Percentiles rank a stretch among this genome's conserved stretches.
Evolutionary conservation across 1,284 basidiomycete species (phyloP).

Genomic region (Ganoderma meredithae): DNA sequence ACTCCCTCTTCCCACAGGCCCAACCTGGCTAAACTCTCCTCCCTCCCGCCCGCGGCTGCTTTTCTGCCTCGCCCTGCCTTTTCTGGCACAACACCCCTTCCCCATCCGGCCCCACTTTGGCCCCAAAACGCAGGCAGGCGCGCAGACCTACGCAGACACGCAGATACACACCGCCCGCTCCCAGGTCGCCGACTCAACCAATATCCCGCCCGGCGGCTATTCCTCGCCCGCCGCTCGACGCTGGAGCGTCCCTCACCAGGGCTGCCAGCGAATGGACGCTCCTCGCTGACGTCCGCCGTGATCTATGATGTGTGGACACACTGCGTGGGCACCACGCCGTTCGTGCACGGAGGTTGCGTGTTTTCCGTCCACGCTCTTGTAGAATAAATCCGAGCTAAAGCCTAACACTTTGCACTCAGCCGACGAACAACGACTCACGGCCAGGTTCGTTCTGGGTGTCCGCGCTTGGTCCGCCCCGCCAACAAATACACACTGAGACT

Average conservation of each 20-base stretch:
- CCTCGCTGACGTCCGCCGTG: conserved; percentile 23
- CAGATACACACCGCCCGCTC: conserved; percentile 21
- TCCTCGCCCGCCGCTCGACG: conserved; percentile 24
- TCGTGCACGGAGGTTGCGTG: conserved; percentile 29
- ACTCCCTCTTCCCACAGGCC: conserved; percentile 29
- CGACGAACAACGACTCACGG: conserved; percentile 13
- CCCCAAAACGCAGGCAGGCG: conserved; percentile 10
- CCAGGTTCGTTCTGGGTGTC: conserved; percentile 17
- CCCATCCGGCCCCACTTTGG: conserved; percentile 18
- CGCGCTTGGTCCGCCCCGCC: conserved; percentile 7
- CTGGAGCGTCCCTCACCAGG: conserved; percentile 8
- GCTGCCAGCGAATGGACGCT: conserved; percentile 8
- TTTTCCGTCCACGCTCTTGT: conserved; percentile 19
- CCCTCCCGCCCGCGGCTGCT: conserved; percentile 16
- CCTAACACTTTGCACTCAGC: conserved; percentile 11
- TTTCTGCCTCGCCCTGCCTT: conserved; percentile 27
- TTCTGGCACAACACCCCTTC: conserved; percentile 23
- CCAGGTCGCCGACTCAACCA: conserved; percentile 32
- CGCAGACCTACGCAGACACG: conserved; percentile 27
- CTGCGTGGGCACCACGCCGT: conserved; percentile 28
- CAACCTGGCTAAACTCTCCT: conserved; percentile 26
- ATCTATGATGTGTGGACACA: conserved; percentile 31
- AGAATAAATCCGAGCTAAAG: conserved; percentile 23
- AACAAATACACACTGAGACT: conserved; percentile 9
- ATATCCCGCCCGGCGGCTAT: conserved; percentile 34